phyloP scores from a whole-genome alignment of 1,284 basidiomycete species.

The Agroathelia rolfsii region DNA sequence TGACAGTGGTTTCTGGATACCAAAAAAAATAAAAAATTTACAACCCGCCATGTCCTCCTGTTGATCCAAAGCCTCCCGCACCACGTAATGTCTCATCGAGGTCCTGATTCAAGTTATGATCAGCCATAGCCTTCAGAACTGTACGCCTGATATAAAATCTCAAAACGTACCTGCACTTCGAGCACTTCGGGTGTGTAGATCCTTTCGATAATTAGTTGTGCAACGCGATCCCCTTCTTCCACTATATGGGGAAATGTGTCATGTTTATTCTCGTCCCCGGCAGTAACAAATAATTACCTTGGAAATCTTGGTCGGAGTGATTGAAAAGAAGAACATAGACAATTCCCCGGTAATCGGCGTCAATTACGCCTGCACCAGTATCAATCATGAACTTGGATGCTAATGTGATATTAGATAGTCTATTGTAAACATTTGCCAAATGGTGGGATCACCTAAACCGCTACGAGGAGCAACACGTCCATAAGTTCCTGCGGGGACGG shows the following conservation, averaged over 20 bases:
- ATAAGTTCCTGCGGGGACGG: conserved; percentile 88
- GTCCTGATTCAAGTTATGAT: conserved; percentile 33
- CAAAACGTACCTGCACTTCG: conserved; percentile 67
- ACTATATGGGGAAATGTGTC: conserved; percentile 42
- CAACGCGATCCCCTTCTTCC: conserved; percentile 84
- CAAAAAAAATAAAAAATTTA: conserved; percentile 18
- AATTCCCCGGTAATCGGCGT: conserved; percentile 90
- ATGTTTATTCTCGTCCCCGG: neutral
- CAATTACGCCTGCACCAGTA: conserved; percentile 93
- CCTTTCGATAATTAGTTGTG: conserved; percentile 88
- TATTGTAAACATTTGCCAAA: conserved; percentile 1
- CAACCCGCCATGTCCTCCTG: conserved; percentile 65
- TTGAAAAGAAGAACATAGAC: conserved; percentile 96
- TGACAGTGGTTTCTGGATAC: conserved; percentile 30
- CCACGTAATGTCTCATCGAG: conserved; percentile 82
- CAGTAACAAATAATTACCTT: conserved; percentile 44
- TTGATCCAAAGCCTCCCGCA: conserved; percentile 88
- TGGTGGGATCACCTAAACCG: conserved; percentile 66
- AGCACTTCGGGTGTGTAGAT: conserved; percentile 81
- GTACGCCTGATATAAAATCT: conserved; percentile 7
- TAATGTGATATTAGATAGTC: conserved; percentile 21
- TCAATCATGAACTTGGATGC: conserved; percentile 96
- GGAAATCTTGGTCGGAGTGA: conserved; percentile 79
- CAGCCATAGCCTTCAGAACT: too few relatives aligned
- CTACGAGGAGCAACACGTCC: conserved; percentile 92